phyloP scores from a whole-genome alignment of 2,329 filamentous ascomycete species.

The Calonectria hongkongensis region DNA sequence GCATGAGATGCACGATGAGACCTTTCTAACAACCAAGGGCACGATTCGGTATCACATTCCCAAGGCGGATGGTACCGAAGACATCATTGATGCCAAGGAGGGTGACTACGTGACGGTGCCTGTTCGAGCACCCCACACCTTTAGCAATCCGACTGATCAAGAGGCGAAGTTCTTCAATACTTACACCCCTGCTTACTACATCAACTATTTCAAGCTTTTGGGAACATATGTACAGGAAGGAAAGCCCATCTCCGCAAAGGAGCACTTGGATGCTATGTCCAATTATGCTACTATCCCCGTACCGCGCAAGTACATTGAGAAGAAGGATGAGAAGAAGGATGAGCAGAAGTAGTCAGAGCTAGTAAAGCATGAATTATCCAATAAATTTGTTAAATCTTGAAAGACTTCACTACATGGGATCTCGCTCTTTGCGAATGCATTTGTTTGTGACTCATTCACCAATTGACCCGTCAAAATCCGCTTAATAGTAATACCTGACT shows the following conservation, averaged over 20 bases:
- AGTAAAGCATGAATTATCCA: no score
- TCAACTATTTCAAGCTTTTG: constrained; percentile 40
- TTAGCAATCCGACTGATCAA: constrained; percentile 36
- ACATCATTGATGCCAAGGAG: constrained; percentile 35
- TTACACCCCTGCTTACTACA: constrained; percentile 35
- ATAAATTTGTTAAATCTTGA: no score
- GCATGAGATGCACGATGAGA: constrained; percentile 41
- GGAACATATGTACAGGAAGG: constrained; percentile 38
- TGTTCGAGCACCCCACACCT: constrained; percentile 34
- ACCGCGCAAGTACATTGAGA: constrained; percentile 26
- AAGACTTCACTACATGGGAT: no score
- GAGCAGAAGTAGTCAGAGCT: constrained; percentile 6
- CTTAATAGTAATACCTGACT: no score
- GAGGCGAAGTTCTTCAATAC: constrained; percentile 41
- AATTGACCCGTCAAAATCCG: no score
- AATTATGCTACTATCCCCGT: constrained; percentile 38
- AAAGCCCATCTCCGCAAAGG: constrained; percentile 36
- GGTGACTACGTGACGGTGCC: constrained; percentile 39
- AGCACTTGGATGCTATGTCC: constrained; percentile 39
- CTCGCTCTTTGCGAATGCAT: no score
- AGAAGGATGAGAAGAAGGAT: constrained; percentile 24
- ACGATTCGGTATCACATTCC: constrained; percentile 37
- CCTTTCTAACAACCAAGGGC: constrained; percentile 34
- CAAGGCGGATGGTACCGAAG: constrained; percentile 35
- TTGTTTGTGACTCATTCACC: no score